phyloP scores from a whole-genome alignment of 805 yeast species.

The Nakazawaea ernobii region DNA sequence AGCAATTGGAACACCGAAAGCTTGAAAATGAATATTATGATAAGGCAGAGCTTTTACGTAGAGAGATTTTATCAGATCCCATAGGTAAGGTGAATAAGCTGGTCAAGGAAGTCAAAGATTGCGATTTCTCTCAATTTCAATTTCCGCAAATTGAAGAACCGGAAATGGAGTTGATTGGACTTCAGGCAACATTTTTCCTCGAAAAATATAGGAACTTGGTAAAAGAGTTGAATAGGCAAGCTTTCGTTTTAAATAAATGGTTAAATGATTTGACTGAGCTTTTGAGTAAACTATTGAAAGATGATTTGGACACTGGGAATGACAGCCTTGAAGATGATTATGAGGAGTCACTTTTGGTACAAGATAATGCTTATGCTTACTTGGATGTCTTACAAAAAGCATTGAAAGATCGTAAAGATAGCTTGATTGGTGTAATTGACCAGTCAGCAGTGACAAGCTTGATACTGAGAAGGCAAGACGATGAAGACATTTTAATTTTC shows the following conservation, averaged over 20 bases:
- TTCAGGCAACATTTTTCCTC: slow-evolving; percentile 18
- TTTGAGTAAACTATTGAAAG: slow-evolving; percentile 41
- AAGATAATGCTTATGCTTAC: slow-evolving; percentile 60
- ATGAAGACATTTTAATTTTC: slow-evolving; percentile 12
- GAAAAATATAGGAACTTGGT: slow-evolving; percentile 21
- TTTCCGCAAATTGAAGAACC: neutral
- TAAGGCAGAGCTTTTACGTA: slow-evolving; percentile 57
- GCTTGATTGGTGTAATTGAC: slow-evolving; percentile 25
- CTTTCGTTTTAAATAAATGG: slow-evolving; percentile 47
- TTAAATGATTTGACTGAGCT: slow-evolving; percentile 34
- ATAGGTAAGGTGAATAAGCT: slow-evolving; percentile 28
- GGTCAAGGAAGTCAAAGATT: neutral
- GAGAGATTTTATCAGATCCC: slow-evolving; percentile 40
- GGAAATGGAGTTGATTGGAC: slow-evolving; percentile 11
- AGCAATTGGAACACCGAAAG: slow-evolving; percentile 28
- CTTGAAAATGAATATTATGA: slow-evolving; percentile 50
- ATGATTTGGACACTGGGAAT: slow-evolving; percentile 15
- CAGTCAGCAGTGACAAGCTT: slow-evolving; percentile 8
- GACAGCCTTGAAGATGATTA: slow-evolving; percentile 62
- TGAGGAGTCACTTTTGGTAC: slow-evolving; percentile 64
- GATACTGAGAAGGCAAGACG: slow-evolving; percentile 1
- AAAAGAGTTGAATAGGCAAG: slow-evolving; percentile 44
- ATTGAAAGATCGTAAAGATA: slow-evolving; percentile 36
- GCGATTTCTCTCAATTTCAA: neutral
- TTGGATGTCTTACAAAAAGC: slow-evolving; percentile 48